Conservation (phyloP, 768 basidiomycete species). For the Leccinum uliginosum region DNA sequence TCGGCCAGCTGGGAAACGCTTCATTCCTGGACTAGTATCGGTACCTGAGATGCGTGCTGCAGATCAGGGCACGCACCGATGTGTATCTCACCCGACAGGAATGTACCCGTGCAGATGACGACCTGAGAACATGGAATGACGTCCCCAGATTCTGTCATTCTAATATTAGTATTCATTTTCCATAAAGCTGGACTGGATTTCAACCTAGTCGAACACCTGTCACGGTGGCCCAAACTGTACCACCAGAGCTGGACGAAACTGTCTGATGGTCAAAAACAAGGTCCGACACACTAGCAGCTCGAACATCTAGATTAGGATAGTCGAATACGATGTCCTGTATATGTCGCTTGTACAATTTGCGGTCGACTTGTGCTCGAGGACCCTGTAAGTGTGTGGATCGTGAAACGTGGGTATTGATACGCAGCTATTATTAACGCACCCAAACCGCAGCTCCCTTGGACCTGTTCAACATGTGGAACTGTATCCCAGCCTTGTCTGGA, state of each 20-base stretch:
- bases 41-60: not conserved
- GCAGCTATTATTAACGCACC: conserved; percentile 44
- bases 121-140: conserved; percentile 73
- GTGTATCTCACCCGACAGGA: conserved; percentile 87
- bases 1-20: conserved; percentile 73
- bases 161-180: not conserved
- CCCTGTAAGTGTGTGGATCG: conserved; percentile 46
- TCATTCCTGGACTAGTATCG: conserved; percentile 45
- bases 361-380: conserved; percentile 84
- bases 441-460: conserved; percentile 89
- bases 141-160: conserved; percentile 61
- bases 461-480: conserved; percentile 81
- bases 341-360: conserved; percentile 74
- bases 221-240: conserved; percentile 47
- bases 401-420: not conserved
- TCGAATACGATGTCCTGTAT: conserved; percentile 69
- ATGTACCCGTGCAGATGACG: conserved; percentile 88
- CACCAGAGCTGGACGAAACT: conserved; percentile 21
- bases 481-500: conserved; percentile 81
- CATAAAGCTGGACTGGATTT: not conserved
- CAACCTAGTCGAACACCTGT: conserved; percentile 66
- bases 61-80: conserved; percentile 48
- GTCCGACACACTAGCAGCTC: conserved; percentile 74
- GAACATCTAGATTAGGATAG: conserved; percentile 67
- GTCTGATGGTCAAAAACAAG: conserved; percentile 56